A percentile compares a stretch with the other conserved stretches of the same genome.
phyloP scores from a whole-genome alignment of 176 grass and related monocot species.

The Aegilops speltoides region DNA sequence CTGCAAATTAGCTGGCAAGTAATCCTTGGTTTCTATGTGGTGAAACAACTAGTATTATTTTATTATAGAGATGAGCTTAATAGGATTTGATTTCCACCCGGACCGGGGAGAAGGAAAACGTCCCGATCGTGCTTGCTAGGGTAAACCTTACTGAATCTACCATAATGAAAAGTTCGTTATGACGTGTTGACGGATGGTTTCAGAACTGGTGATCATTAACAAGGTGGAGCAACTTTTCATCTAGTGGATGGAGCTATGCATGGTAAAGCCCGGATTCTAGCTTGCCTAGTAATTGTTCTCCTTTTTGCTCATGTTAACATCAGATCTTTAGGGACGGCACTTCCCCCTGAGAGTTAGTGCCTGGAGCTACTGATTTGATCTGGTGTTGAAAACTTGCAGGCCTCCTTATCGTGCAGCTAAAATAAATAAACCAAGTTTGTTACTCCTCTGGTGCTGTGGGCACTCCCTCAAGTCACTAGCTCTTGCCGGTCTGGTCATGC shows the following conservation, averaged over 20 bases:
- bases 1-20: neutral
- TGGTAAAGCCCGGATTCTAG: slow-evolving; percentile 24
- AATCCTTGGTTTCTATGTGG: neutral
- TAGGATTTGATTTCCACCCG: neutral
- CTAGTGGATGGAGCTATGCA: slow-evolving; percentile 43
- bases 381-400: slow-evolving; percentile 50
- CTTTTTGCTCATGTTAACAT: slow-evolving; percentile 38
- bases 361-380: slow-evolving; percentile 28
- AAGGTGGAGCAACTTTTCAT: slow-evolving; percentile 55
- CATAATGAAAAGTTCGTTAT: slow-evolving; percentile 47
- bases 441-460: slow-evolving; percentile 27
- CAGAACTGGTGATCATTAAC: slow-evolving; percentile 33
- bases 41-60: slow-evolving; percentile 21
- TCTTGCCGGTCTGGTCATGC: slow-evolving; percentile 35
- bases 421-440: slow-evolving; percentile 35
- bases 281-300: slow-evolving; percentile 41
- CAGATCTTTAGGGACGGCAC: slow-evolving; percentile 23
- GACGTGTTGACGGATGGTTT: slow-evolving; percentile 32
- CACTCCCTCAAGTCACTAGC: slow-evolving; percentile 24
- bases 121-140: slow-evolving; percentile 25
- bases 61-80: neutral
- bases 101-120: neutral
- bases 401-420: slow-evolving; percentile 41
- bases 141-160: slow-evolving; percentile 24
- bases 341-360: slow-evolving; percentile 28